Percentiles rank a stretch among this genome's conserved stretches.
phyloP scores from a whole-genome alignment of 192 early-diverging fungal species.

The Backusella macrospora region DNA sequence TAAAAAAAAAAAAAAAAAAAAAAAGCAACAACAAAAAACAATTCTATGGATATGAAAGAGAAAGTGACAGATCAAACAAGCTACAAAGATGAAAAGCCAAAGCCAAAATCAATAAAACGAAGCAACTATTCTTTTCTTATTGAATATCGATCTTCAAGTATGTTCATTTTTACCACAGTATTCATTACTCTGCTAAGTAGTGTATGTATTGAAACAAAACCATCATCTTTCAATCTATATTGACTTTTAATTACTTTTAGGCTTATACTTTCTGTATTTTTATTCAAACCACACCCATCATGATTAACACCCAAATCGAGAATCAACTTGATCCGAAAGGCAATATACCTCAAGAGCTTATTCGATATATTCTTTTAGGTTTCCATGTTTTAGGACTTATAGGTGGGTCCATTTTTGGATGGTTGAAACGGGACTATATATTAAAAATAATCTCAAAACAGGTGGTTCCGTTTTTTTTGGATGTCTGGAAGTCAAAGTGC shows the following conservation, averaged over 20 bases:
- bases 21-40: neutral
- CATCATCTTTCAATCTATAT: neutral
- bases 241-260: neutral
- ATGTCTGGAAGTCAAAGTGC: neutral
- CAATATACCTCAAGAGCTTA: neutral
- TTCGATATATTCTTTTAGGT: neutral
- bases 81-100: neutral
- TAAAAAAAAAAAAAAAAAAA: neutral
- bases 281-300: neutral
- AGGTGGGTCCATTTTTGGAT: no score
- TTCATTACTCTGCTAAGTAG: constrained; percentile 1
- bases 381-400: constrained; percentile 5
- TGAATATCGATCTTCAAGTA: neutral
- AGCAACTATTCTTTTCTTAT: neutral
- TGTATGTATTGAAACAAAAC: neutral
- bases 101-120: neutral
- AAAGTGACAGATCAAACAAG: neutral
- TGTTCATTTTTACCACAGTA: neutral
- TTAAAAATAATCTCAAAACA: neutral
- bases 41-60: neutral
- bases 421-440: no score
- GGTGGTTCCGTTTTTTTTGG: neutral
- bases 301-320: neutral
- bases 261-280: neutral
- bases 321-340: neutral